Base-by-base conservation (phyloP, 352 stramenopile genomes). In the Phytophthora pistaciae region DNA sequence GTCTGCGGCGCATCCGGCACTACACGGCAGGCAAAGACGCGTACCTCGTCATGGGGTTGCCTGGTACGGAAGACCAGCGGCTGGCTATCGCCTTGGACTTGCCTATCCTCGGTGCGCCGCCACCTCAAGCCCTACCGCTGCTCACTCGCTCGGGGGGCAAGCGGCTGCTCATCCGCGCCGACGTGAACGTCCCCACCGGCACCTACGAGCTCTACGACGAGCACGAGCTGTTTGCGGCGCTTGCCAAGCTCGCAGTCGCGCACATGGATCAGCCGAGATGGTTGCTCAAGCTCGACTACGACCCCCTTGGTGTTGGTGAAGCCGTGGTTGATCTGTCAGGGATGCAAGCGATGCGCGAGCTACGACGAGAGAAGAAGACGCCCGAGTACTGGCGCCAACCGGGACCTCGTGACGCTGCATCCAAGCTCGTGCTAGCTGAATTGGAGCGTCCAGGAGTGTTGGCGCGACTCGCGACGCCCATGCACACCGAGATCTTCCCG, bases 201-300 rank as follows among this genome's bases (percentile, higher is more conserved):
- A 92, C 88, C 6, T 94, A 97, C 68, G 93, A 97, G 60, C 73
- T 98, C 31, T 98, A 97, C 67, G 84, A 96, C 63, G 86, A 96
- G 21, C 87, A 96, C 40, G 92, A 98, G 58, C 56, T 98, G 14
- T 79, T 91, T 25, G 77, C 91, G 21, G 80, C 91, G 20, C 79
- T 98, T 20, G 82, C 91, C 25, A 96, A 97, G 68, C 85, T 98
- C 46, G 91, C 94, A 48, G 81, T 95, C 21, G 72, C 87, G 42
- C 88, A 98, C 66, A 66, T 97, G 27, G 87, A 97, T 25, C 72
- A 96, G 36, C 75, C 75, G 46, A 68, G 69, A 18, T 97, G 92
- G 93, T 46, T 94, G 18, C 75, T 98, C 50, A 91, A 90, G 68
- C 67, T 98, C 5, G 92, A 98, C 62, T 82, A 88, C 42, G 91